These are phyloP conservation scores for Yamadazyma takamatsuzukensis DNA, from an alignment of 805 yeast genomes.

Conservation along the genomic window DNA sequence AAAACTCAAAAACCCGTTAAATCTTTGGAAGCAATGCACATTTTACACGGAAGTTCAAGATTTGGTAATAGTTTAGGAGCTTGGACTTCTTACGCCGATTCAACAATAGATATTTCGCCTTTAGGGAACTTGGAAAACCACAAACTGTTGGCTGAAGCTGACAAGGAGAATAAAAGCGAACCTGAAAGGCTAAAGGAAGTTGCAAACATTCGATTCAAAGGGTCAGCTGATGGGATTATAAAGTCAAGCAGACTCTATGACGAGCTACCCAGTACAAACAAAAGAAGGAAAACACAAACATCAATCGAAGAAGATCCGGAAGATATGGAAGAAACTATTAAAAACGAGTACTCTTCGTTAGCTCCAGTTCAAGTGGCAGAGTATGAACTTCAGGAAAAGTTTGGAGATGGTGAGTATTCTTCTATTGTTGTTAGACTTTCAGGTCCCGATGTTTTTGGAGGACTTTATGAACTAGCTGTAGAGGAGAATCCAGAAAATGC, in stretches of 20 bases:
- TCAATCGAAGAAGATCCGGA: slow-evolving; percentile 13
- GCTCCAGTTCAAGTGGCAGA: slow-evolving; percentile 57
- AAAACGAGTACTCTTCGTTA: slow-evolving; percentile 45
- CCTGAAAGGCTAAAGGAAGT: slow-evolving; percentile 24
- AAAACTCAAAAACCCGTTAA: slow-evolving; percentile 30
- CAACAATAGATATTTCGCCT: slow-evolving; percentile 62
- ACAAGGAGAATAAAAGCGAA: slow-evolving; percentile 1
- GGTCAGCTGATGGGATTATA: slow-evolving; percentile 38
- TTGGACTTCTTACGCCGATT: slow-evolving; percentile 74
- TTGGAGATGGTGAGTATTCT: slow-evolving; percentile 8
- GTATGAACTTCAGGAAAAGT: slow-evolving; percentile 37
- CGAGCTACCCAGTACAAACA: slow-evolving; percentile 17
- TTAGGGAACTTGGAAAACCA: slow-evolving; percentile 46
- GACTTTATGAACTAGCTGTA: slow-evolving; percentile 64
- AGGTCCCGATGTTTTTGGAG: slow-evolving; percentile 76
- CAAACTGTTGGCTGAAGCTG: slow-evolving; percentile 20
- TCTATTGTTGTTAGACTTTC: slow-evolving; percentile 39
- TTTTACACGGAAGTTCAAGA: slow-evolving; percentile 60
- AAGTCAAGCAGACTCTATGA: slow-evolving; percentile 33
- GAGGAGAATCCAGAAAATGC: slow-evolving; percentile 19
- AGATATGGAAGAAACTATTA: slow-evolving; percentile 12
- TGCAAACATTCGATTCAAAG: slow-evolving; percentile 62
- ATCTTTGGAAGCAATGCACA: slow-evolving; percentile 54
- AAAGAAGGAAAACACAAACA: slow-evolving; percentile 4
- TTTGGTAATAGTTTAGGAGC: slow-evolving; percentile 60